Evolutionary conservation across 257 asterid genomes (phyloP).

Genomic region (Orobanche coerulescens): DNA sequence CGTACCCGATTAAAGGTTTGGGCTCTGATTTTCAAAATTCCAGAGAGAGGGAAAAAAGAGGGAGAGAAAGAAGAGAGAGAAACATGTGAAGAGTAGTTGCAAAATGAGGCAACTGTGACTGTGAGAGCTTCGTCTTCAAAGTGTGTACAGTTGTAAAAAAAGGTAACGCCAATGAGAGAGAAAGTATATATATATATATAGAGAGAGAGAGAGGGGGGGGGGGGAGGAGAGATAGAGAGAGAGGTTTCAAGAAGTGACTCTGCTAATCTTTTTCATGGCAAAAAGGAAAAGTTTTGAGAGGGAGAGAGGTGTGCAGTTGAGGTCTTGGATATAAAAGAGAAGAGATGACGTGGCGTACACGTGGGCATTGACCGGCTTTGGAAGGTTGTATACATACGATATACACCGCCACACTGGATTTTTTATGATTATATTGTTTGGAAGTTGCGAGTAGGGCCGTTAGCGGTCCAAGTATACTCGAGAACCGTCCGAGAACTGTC

Average conservation of each 20-base stretch:
- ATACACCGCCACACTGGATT: conserved; percentile 17
- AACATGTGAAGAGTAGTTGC: conserved; percentile 35
- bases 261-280: conserved; percentile 40
- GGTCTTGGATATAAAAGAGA: conserved; percentile 32
- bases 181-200: too few relatives aligned
- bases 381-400: conserved; percentile 16
- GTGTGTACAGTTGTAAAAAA: conserved; percentile 20
- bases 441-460: too few relatives aligned
- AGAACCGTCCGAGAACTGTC: too few relatives aligned
- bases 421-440: too few relatives aligned
- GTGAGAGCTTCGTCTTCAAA: conserved; percentile 38
- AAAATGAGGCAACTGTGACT: conserved; percentile 29
- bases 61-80: conserved; percentile 46
- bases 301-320: conserved; percentile 19
- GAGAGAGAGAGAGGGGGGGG: not conserved
- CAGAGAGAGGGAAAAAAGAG: conserved; percentile 51
- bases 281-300: conserved; percentile 37
- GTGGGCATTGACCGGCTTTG: conserved; percentile 26
- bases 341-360: conserved; percentile 47
- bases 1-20: conserved; percentile 49
- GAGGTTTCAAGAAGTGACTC: conserved; percentile 27
- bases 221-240: conserved; percentile 7
- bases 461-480: too few relatives aligned
- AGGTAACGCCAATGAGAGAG: conserved; percentile 11
- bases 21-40: conserved; percentile 58